phyloP scores from a whole-genome alignment of 345 rosid species.

The Iberis pinnata region DNA sequence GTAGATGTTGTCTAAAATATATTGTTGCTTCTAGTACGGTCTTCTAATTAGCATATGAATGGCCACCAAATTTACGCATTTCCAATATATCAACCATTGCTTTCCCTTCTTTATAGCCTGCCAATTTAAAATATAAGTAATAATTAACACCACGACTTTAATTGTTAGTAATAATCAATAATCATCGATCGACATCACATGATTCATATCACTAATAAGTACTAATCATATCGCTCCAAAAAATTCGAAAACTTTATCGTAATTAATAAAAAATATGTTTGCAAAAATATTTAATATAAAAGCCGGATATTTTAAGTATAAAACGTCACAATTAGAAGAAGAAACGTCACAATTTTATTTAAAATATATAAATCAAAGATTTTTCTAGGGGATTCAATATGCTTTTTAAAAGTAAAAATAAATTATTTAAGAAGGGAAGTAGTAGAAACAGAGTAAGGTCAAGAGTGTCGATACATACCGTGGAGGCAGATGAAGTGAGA shows the following conservation, averaged over 20 bases:
- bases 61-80: constrained; percentile 57
- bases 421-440: background rate
- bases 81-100: constrained; percentile 53
- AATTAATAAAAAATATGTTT: constrained; percentile 10
- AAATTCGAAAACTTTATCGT: constrained; percentile 7
- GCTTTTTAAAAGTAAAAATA: background rate
- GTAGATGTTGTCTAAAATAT: constrained; percentile 21
- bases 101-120: constrained; percentile 61
- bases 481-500: constrained; percentile 62
- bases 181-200: constrained; percentile 18
- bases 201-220: constrained; percentile 1
- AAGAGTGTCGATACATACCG: constrained; percentile 40
- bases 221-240: constrained; percentile 24
- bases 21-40: constrained; percentile 34
- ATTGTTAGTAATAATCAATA: background rate
- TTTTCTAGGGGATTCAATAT: background rate
- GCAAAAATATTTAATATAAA: constrained; percentile 1
- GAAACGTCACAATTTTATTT: constrained; percentile 11
- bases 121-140: constrained; percentile 19
- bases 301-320: constrained; percentile 15
- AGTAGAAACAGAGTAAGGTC: constrained; percentile 22
- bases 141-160: too few species aligned
- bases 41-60: constrained; percentile 59
- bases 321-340: constrained; percentile 16
- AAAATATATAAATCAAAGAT: constrained; percentile 7